Conservation (phyloP, 805 yeast species). For the Yueomyces sinensis region DNA sequence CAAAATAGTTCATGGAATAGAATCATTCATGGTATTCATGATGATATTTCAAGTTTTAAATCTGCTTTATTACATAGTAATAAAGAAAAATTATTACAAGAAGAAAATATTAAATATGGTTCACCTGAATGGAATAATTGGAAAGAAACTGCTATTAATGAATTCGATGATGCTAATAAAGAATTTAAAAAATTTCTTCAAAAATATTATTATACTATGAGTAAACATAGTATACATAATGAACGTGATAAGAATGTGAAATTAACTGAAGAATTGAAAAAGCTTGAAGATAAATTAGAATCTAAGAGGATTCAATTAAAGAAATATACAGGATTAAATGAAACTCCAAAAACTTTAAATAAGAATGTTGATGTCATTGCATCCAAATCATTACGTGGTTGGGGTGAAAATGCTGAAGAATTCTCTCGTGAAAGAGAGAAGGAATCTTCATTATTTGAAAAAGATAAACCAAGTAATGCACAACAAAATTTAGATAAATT, state of each 20-base stretch:
- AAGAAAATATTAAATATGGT: slow-evolving; percentile 2
- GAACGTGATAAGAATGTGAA: slow-evolving; percentile 1
- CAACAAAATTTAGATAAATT: slow-evolving; percentile 7
- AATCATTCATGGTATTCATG: background rate
- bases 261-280: slow-evolving; percentile 6
- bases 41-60: background rate
- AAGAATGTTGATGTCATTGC: slow-evolving; percentile 10
- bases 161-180: slow-evolving; percentile 18
- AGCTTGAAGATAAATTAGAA: slow-evolving; percentile 7
- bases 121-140: slow-evolving; percentile 18
- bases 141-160: slow-evolving; percentile 19
- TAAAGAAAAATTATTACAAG: background rate
- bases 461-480: slow-evolving; percentile 21
- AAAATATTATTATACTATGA: background rate
- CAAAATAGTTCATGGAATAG: background rate
- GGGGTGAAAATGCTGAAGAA: slow-evolving; percentile 34
- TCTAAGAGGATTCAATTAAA: background rate
- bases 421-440: slow-evolving; percentile 27
- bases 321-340: background rate
- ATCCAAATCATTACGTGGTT: slow-evolving; percentile 27
- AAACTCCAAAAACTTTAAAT: background rate
- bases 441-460: slow-evolving; percentile 7
- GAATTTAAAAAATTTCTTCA: slow-evolving; percentile 12
- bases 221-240: background rate
- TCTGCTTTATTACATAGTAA: background rate